Evolutionary conservation across 352 stramenopile species (phyloP).

Genomic region (Thraustotheca clavata): DNA sequence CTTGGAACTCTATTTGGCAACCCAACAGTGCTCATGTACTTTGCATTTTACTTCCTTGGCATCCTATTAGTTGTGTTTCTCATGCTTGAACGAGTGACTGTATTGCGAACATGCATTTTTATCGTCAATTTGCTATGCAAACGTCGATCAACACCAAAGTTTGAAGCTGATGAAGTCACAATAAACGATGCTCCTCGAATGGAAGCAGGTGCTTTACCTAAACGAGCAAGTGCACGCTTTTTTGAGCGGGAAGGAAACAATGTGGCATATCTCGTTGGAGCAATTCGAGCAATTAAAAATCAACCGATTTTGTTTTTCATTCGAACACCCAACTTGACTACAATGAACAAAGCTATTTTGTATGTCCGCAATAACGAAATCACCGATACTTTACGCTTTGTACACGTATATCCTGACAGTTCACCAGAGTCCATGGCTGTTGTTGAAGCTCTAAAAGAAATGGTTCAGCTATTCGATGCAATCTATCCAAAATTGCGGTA

Average conservation of each 20-base stretch:
- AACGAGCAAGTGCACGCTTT: background rate
- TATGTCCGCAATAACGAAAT: constrained; percentile 90
- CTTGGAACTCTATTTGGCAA: constrained; percentile 62
- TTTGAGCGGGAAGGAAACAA: background rate
- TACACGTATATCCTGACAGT: constrained; percentile 56
- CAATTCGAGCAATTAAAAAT: constrained; percentile 49
- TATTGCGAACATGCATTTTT: constrained; percentile 61
- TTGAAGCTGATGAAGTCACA: background rate
- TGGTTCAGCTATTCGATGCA: constrained; percentile 68
- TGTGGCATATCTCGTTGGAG: background rate
- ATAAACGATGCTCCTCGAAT: background rate
- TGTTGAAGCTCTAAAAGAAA: constrained; percentile 21
- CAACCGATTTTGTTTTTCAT: constrained; percentile 87
- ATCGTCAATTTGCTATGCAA: constrained; percentile 28
- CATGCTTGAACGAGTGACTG: constrained; percentile 75
- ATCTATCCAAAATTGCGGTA: constrained; percentile 91
- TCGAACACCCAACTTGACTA: constrained; percentile 73
- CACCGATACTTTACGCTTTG: constrained; percentile 84
- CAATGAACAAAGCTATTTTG: constrained; percentile 91
- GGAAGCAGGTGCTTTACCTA: background rate
- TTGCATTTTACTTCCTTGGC: constrained; percentile 65
- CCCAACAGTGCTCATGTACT: constrained; percentile 72
- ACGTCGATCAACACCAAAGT: background rate
- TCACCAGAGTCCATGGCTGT: constrained; percentile 17
- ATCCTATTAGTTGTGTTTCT: constrained; percentile 65